Percentiles rank a stretch among this genome's conserved stretches.
Evolutionary conservation across 2,329 filamentous ascomycete genomes (phyloP).

Genomic region (Epichloe typhina): DNA sequence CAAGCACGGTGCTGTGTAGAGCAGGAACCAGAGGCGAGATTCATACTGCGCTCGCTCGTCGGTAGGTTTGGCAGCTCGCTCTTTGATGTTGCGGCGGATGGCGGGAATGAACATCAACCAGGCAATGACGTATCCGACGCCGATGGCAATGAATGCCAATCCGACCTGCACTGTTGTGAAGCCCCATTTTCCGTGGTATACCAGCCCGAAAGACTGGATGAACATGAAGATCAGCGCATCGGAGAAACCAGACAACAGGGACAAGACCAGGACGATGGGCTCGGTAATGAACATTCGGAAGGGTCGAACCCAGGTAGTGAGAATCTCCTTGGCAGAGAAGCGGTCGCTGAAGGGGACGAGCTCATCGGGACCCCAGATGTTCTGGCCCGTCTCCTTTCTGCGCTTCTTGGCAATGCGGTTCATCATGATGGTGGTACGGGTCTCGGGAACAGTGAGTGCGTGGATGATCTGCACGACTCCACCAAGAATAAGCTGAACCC

Average conservation of each 20-base stretch:
- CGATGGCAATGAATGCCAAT: conserved; percentile 51
- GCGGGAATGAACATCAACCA: conserved; percentile 47
- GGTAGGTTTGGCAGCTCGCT: conserved; percentile 35
- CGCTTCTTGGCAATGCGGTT: conserved; percentile 66
- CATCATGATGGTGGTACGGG: conserved; percentile 63
- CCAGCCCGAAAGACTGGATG: conserved; percentile 55
- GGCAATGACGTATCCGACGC: conserved; percentile 51
- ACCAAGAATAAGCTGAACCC: conserved; percentile 75
- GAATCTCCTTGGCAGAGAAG: conserved; percentile 44
- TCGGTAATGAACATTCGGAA: conserved; percentile 64
- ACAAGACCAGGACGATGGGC: conserved; percentile 59
- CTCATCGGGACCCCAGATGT: conserved; percentile 63
- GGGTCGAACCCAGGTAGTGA: conserved; percentile 46
- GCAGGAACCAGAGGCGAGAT: conserved; percentile 50
- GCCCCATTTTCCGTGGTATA: conserved; percentile 50
- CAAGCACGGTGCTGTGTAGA: conserved; percentile 47
- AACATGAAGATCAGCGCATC: conserved; percentile 70
- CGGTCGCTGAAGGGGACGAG: conserved; percentile 45
- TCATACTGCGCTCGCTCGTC: conserved; percentile 55
- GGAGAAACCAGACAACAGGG: conserved; percentile 58
- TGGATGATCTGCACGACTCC: conserved; percentile 55
- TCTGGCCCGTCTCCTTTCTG: conserved; percentile 43
- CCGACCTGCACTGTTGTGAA: conserved; percentile 45
- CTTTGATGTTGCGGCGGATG: conserved; percentile 38
- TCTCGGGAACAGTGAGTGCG: conserved; percentile 61